Evolutionary conservation across 768 basidiomycete species (phyloP).

Genomic region (Hypholoma fasciculare): DNA sequence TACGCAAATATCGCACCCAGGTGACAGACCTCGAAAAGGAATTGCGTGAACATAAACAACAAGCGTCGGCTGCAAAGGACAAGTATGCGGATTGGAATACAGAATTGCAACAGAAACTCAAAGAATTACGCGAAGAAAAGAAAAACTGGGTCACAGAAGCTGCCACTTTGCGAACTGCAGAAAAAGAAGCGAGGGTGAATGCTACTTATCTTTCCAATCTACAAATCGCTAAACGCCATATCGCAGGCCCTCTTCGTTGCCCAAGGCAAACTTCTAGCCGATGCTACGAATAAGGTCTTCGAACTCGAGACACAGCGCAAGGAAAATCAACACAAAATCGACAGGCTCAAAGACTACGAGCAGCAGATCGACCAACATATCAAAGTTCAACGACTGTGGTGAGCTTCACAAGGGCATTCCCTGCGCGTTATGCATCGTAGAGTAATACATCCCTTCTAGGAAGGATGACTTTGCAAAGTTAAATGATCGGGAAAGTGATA

Average conservation of each 20-base stretch:
- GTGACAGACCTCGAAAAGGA: slow-evolving; percentile 68
- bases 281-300: slow-evolving; percentile 71
- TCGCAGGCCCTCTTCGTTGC: slow-evolving; percentile 64
- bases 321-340: slow-evolving; percentile 80
- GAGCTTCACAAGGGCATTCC: slow-evolving; percentile 19
- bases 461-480: slow-evolving; percentile 73
- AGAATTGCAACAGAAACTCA: slow-evolving; percentile 76
- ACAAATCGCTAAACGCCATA: background rate
- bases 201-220: background rate
- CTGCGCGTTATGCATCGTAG: background rate
- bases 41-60: slow-evolving; percentile 70
- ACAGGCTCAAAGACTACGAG: slow-evolving; percentile 82
- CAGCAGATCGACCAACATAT: slow-evolving; percentile 81
- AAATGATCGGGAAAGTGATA: slow-evolving; percentile 60
- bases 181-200: slow-evolving; percentile 68
- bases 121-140: slow-evolving; percentile 77
- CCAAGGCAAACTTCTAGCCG: slow-evolving; percentile 66
- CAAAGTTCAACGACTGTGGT: slow-evolving; percentile 80
- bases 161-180: slow-evolving; percentile 61
- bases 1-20: slow-evolving; percentile 73
- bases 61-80: slow-evolving; percentile 70
- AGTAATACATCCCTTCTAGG: slow-evolving; percentile 39
- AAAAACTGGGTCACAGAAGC: slow-evolving; percentile 74
- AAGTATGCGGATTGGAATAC: slow-evolving; percentile 85
- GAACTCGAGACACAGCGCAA: slow-evolving; percentile 73